Evolutionary conservation across 2,329 filamentous ascomycete species (phyloP), one percentile per base, ranked within the genome.

Genomic region (Ceratocystiopsis brevicomis): DNA sequence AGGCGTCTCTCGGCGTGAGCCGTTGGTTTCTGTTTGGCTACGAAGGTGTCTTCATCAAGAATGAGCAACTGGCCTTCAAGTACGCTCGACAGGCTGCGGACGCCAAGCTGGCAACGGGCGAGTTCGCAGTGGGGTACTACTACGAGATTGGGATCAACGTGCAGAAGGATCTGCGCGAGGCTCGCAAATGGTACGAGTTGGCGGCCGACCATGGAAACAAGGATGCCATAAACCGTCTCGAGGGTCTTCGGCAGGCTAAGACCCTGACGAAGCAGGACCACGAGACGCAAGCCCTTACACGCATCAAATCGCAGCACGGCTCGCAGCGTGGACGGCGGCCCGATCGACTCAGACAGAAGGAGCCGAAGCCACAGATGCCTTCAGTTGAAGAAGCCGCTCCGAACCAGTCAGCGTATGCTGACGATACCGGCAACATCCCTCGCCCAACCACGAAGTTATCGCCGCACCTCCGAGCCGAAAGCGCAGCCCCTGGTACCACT

Each of bases 11-110:
- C 61, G 86, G 88, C 25, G 86, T 98, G 48, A 96, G 88, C 61
- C 90, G 94, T 60, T 98, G 90, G 90, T 98, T 96, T 57, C 69
- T 98, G 25, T 96, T 93, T 54, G 90, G 90, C 3, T 87, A 90
- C 50, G 88, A 96, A 51, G 81, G 80, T 18, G 70, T 92, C 8
- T 95, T 98, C 56, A 74, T 83, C 47, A 96, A 96, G 68, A 96
- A 95, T 54, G 90, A 98, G 60, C 81, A 88, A 56, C 65, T 96
- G 40, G 88, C 90, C 8, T 98, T 83, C 61, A 80, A 76, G 42
- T 96, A 94, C 56, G 90, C 90, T 1, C 76, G 88, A 53, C 75
- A 88, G 51, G 90, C 90, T 12, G 88, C 90, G 10, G 68, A 75
- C 41, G 73, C 77, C 36, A 86, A 86, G 44, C 69, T 96, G 40